These are phyloP conservation scores for Cyberlindnera veronae DNA, from an alignment of 805 yeast genomes.

Conservation along the genomic window DNA sequence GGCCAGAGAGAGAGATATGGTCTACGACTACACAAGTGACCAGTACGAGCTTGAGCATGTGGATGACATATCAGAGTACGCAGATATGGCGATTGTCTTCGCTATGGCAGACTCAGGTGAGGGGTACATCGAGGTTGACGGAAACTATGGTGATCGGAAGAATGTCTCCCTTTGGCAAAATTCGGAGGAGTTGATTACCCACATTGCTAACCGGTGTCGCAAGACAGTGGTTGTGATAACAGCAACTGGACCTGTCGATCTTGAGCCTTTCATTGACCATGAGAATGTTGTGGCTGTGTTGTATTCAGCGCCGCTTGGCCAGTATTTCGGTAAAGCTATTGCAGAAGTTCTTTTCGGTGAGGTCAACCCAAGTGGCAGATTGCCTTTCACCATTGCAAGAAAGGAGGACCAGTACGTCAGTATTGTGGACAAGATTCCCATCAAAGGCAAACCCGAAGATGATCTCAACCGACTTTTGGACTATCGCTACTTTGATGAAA, in stretches of 20 bases:
- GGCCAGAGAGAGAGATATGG: constrained; percentile 44
- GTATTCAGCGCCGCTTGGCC: constrained; percentile 56
- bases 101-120: constrained; percentile 57
- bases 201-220: constrained; percentile 45
- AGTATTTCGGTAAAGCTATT: constrained; percentile 50
- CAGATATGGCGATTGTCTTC: constrained; percentile 52
- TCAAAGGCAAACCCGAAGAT: constrained; percentile 35
- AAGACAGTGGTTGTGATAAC: constrained; percentile 59
- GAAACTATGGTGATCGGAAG: constrained; percentile 55
- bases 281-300: constrained; percentile 57
- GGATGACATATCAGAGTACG: constrained; percentile 43
- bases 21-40: constrained; percentile 42
- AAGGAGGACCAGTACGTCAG: constrained; percentile 46
- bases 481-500: constrained; percentile 55
- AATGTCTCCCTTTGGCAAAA: constrained; percentile 53
- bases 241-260: constrained; percentile 56
- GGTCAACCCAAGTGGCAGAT: constrained; percentile 57
- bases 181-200: constrained; percentile 50
- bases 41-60: constrained; percentile 44
- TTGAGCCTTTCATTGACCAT: constrained; percentile 53
- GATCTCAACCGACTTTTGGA: constrained; percentile 41
- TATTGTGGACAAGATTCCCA: constrained; percentile 36
- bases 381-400: constrained; percentile 62
- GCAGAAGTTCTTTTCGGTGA: constrained; percentile 60
- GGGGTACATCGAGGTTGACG: constrained; percentile 54